Evolutionary conservation across 2,329 filamentous ascomycete species (phyloP), one percentile per base, ranked within the genome.

Genomic region (Hypoxylon sp.): DNA sequence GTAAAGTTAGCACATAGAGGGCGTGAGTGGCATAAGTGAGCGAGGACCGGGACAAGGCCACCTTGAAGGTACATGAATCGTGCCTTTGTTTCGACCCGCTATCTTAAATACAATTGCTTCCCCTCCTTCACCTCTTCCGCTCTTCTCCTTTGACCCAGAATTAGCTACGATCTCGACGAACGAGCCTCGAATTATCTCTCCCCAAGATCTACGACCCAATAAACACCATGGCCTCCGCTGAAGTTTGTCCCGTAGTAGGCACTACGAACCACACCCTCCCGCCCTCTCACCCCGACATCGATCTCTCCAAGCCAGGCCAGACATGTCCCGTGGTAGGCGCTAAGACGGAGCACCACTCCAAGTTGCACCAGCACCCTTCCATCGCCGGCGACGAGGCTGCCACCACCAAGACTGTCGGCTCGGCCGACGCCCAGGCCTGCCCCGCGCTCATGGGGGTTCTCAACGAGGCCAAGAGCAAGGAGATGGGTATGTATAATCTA

Each of bases 311-410:
- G 66, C 74, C 76, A 0, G 75, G 75, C 26, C 75, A 76, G 61
- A 73, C 62, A 7, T 78, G 75, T 66, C 76, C 76, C 31, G 69
- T 77, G 42, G 76, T 78, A 23, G 75, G 75, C 42, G 76, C 76
- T 10, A 74, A 73, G 63, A 75, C 76, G 6, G 76, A 78, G 56
- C 75, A 78, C 63, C 75, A 78, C 64, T 52, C 67, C 51, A 69
- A 72, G 65, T 71, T 78, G 9, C 70, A 74, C 70, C 72, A 76
- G 63, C 76, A 78, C 68, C 76, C 76, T 2, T 58, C 68, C 13
- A 71, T 77, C 11, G 58, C 72, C 17, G 62, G 70, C 55, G 68
- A 70, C 26, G 54, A 37, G 20, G 66, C 69, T 11, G 47, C 70
- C 6, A 61, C 62, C 33, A 66, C 60, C 6, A 48, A 51, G 27